Base-by-base conservation (phyloP, 306 rosid species). In the Lablab purpureus region DNA sequence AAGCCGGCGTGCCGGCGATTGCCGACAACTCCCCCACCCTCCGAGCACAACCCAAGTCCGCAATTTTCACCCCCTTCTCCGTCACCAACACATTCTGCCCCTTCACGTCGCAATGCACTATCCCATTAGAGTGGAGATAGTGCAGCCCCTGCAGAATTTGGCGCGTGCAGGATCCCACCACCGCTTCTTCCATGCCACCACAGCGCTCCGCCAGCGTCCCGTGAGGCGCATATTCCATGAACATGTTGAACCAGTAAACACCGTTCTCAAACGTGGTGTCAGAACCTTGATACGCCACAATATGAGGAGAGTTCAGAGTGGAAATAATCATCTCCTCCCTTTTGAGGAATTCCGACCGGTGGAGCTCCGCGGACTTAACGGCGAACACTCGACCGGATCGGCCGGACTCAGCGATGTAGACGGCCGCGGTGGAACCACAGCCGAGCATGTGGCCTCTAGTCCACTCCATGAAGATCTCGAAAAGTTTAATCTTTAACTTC, bases 101-200 rank as follows among this genome's bases (percentile, higher is more conserved):
- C 81, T 95, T 95, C 17, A 95, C 85, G 75, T 95, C 99, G 67
- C 99, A 91, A 86, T 95, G 99, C 78, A 88, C 99, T 2, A 95
- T 83, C 55, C 95, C 97, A 32, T 85, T 80, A 0, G 85, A 77
- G 41, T 95, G 99, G 3, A 95, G 90, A 19, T 85, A 86, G 7
- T 82, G 22, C 19, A 95, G 84, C 13, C 97, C 98, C 15, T 74
- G 58, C 0, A 93, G 80, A 76, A 95, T 85, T 47, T 87, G 84
- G 71, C 91, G 88, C 22, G 96, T 67, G 84, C 78, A 83, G 56
- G 66, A 67, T 22, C 74, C 78, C 17, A 68, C 88, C 51, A 62
- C 5, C 5, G 55, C 52, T 73, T 91, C 94, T 1, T 83, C 91
- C 7, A 95, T 59, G 10, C 85, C 67, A 37, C 91, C 89, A 10